phyloP scores from a whole-genome alignment of 345 rosid species.

The Camelina laxa region DNA sequence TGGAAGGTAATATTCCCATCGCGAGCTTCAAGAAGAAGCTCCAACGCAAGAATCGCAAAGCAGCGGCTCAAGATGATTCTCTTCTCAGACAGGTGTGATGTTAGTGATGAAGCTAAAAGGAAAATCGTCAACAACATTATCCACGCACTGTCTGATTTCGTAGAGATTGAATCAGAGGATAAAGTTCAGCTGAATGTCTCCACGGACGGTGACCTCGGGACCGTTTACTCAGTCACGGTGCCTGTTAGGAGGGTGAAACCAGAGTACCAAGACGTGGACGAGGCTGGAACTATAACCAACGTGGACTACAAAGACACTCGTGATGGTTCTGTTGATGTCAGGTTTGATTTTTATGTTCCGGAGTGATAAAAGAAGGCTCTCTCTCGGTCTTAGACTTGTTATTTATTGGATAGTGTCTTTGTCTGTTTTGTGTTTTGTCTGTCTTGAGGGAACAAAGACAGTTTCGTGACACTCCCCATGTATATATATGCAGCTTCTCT shows the following conservation, averaged over 20 bases:
- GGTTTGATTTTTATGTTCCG: slow-evolving; percentile 87
- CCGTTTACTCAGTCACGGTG: slow-evolving; percentile 90
- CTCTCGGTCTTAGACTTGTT: slow-evolving; percentile 18
- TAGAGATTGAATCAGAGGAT: slow-evolving; percentile 94
- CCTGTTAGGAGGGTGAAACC: slow-evolving; percentile 92
- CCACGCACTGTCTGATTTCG: slow-evolving; percentile 81
- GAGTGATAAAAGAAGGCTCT: slow-evolving; percentile 44
- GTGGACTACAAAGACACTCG: slow-evolving; percentile 75
- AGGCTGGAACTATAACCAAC: slow-evolving; percentile 68
- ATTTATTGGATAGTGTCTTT: slow-evolving; percentile 27
- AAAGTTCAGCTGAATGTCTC: slow-evolving; percentile 91
- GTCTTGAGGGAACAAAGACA: slow-evolving; percentile 38
- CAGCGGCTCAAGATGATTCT: slow-evolving; percentile 97
- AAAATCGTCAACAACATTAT: slow-evolving; percentile 84
- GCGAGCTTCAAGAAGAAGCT: slow-evolving; percentile 66
- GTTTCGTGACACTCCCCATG: slow-evolving; percentile 45
- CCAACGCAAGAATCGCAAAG: slow-evolving; percentile 94
- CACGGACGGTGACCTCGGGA: slow-evolving; percentile 84
- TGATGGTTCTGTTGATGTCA: slow-evolving; percentile 88
- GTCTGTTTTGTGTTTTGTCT: slow-evolving; percentile 30
- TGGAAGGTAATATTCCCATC: slow-evolving; percentile 96
- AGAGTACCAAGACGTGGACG: slow-evolving; percentile 72
- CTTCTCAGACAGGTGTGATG: slow-evolving; percentile 95
- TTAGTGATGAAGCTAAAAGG: slow-evolving; percentile 88
- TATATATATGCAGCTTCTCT: slow-evolving; percentile 45